Evolutionary conservation across 2,329 filamentous ascomycete species (phyloP), one percentile per base, ranked within the genome.

Genomic region (Ophiobolus disseminans): DNA sequence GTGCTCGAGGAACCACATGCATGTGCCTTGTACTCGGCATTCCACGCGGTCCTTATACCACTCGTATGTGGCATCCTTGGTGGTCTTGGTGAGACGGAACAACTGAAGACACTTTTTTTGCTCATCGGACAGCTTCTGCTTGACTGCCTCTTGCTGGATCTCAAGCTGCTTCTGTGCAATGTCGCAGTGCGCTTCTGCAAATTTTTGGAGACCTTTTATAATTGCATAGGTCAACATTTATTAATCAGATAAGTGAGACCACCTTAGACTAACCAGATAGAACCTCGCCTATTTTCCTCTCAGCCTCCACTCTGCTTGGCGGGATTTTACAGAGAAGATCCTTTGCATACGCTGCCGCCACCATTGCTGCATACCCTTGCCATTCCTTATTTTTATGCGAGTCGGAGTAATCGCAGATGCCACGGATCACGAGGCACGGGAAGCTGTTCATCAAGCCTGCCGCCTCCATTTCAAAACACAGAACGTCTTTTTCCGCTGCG

Each of bases 21-120:
- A 60, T 31, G 58, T 61, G 36, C 48, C 58, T 37, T 60, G 38
- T 48, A 57, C 45, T 30, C 52, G 45, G 3, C 57, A 41, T 45
- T 56, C 52, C 16, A 60, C 42, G 17, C 57, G 50, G 26, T 55
- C 50, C 26, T 62, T 62, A 37, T 50, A 62, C 50, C 48, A 58
- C 38, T 58, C 53, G 42, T 62, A 62, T 14, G 54, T 58, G n/a
- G 41, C 37, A 49, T 62, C 46, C 40, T 52, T 22, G 4, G 19
- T 48, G 39, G 40, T 54, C 21, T 47, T 52, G 5, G 57, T 56
- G 20, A 60, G 45, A 32, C 57, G 57, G 21, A 62, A 60, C 39
- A 58, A 39, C 13, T 62, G 57, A 38, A 60, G 56, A 40, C 57
- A 62, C 31, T 50, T 23, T 44, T 39, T 49, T 35, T 58, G 45